Evolutionary conservation across 2,329 filamentous ascomycete species (phyloP), one percentile per base, ranked within the genome.

Genomic region (Phyllosticta ampelicida): DNA sequence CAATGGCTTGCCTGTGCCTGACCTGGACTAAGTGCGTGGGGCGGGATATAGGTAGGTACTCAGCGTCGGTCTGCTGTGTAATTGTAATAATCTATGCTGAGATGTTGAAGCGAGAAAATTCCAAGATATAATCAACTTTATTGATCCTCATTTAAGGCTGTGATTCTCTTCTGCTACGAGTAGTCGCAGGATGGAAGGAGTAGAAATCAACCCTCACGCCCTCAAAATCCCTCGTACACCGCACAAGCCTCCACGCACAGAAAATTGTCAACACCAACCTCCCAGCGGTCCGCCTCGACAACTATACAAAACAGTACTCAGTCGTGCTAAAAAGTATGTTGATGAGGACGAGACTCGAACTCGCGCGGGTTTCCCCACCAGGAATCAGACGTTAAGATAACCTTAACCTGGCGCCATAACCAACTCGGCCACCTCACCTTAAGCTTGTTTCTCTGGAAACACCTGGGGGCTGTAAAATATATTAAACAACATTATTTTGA

Each of bases 1-100:
- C 53, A 83, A 91, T 66, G 87, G 89, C 59, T 70, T 92, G 65
- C 87, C 88, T 1, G 83, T 92, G 36, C 87, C 87, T 3, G 86
- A 90, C 64, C 73, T 83, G 48, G 80, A 84, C 68, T 83, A 50
- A 57, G 11, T 5, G 2, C n/a, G 36, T 16, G 6, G 11, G 5
- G 16, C 2, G 36, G 3, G 5, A 6, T n/a, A 44, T 1, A n/a
- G 13, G 36, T 44, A 44, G 36, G 36, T 44, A n/a, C 16, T n/a
- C 13, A n/a, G 36, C 16, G 2, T 1, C 13, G 16, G 36, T n/a
- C 16, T 44, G 3, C 13, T 3, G 16, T 18, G 13, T 44, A 44
- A 5, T n/a, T n/a, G 4, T 44, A n/a, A 44, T n/a, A 16, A 18
- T 44, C n/a, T 44, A 44, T n/a, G 36, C n/a, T n/a, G 13, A n/a